Conservation (phyloP, 2,329 filamentous ascomycete genomes). For the Huntiella moniliformis region DNA sequence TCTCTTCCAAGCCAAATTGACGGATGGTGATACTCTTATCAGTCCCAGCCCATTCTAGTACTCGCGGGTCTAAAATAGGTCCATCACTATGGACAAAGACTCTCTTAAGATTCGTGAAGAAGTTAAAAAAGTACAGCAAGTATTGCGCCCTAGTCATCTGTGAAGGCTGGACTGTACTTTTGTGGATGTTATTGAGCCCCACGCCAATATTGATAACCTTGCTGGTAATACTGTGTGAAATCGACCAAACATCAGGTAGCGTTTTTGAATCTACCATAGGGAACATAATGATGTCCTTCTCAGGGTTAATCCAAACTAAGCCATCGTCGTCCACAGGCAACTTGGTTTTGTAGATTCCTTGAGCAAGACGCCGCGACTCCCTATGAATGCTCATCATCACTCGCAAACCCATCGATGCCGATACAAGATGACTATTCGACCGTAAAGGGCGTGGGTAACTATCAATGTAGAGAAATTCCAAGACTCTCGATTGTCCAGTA, state of each 20-base stretch:
- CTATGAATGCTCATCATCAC: slow-evolving; percentile 7
- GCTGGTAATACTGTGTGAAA: background rate
- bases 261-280: background rate
- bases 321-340: background rate
- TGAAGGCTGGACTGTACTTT: too few relatives aligned
- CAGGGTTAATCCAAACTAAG: slow-evolving; percentile 2
- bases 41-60: background rate
- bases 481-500: background rate
- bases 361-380: slow-evolving; percentile 4
- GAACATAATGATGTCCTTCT: slow-evolving; percentile 4
- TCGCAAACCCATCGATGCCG: background rate
- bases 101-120: slow-evolving; percentile 5
- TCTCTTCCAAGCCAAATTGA: background rate
- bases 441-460: background rate
- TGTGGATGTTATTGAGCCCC: background rate
- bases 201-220: slow-evolving; percentile 7
- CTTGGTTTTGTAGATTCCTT: background rate
- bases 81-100: slow-evolving; percentile 1
- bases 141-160: too few relatives aligned
- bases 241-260: background rate
- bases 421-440: background rate
- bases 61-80: background rate
- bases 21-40: slow-evolving; percentile 3
- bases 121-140: slow-evolving; percentile 4
- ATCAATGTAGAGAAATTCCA: background rate